phyloP scores from a whole-genome alignment of 805 yeast genomes.

The Hanseniaspora meyeri region DNA sequence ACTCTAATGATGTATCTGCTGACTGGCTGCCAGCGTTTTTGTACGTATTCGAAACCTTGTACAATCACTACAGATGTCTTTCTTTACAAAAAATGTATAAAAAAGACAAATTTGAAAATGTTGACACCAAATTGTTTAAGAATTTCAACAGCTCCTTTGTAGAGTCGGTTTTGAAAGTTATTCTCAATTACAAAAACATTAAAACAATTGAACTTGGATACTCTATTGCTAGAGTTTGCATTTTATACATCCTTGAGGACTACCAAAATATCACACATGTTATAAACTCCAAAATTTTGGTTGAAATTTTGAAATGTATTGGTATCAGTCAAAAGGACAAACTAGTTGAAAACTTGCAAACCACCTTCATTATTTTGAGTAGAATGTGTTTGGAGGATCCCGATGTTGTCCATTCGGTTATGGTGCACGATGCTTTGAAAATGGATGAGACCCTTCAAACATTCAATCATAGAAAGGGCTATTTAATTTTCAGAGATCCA shows the following conservation, averaged over 20 bases:
- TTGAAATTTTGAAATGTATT: slow-evolving; percentile 36
- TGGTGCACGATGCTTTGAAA: slow-evolving; percentile 33
- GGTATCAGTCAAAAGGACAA: slow-evolving; percentile 29
- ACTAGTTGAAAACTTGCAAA: slow-evolving; percentile 33
- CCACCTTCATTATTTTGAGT: slow-evolving; percentile 40
- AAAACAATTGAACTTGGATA: slow-evolving; percentile 37
- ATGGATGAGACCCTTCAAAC: slow-evolving; percentile 18
- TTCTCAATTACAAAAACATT: slow-evolving; percentile 34
- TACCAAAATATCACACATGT: slow-evolving; percentile 32
- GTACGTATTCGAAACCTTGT: slow-evolving; percentile 41
- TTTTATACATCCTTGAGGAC: slow-evolving; percentile 38
- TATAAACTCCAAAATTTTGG: slow-evolving; percentile 36
- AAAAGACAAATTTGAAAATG: background rate
- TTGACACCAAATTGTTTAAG: slow-evolving; percentile 21
- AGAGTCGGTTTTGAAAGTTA: slow-evolving; percentile 29
- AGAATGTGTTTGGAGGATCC: slow-evolving; percentile 61
- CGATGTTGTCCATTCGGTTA: slow-evolving; percentile 36
- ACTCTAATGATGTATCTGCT: slow-evolving; percentile 30
- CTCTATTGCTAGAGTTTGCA: slow-evolving; percentile 42
- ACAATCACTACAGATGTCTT: slow-evolving; percentile 35
- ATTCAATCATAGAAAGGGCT: background rate
- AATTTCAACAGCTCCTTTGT: background rate
- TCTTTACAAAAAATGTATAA: slow-evolving; percentile 25
- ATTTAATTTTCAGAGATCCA: background rate
- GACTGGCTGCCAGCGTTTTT: slow-evolving; percentile 53